Conservation (phyloP, 2,329 filamentous ascomycete species). For the Aspergillus pseudonomiae region DNA sequence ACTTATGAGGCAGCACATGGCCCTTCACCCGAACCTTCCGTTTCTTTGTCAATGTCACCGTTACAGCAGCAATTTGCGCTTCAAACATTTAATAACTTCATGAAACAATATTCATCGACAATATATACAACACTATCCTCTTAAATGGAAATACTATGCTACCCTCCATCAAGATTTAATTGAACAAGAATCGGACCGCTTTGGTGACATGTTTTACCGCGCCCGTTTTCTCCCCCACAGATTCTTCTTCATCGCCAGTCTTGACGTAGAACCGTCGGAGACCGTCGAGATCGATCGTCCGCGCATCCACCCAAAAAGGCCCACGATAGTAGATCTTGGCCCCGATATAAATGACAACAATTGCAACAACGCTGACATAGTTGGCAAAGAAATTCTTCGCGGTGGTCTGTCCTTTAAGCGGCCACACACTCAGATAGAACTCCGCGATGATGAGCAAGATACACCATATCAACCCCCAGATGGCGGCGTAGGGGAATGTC, state of each 20-base stretch:
- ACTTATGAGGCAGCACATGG: too few relatives aligned
- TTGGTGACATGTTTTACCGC: conserved; percentile 8
- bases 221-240: conserved; percentile 12
- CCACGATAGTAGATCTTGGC: conserved; percentile 46
- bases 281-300: conserved; percentile 40
- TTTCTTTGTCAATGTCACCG: too few relatives aligned
- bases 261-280: conserved; percentile 20
- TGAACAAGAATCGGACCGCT: conserved; percentile 6
- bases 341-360: conserved; percentile 47
- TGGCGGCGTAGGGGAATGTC: conserved; percentile 49
- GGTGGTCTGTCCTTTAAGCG: conserved; percentile 36
- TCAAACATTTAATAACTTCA: not conserved
- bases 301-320: conserved; percentile 37
- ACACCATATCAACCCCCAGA: conserved; percentile 50
- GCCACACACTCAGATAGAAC: conserved; percentile 54
- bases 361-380: conserved; percentile 49
- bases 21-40: too few relatives aligned
- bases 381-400: conserved; percentile 52
- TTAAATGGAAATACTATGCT: too few relatives aligned
- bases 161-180: not conserved
- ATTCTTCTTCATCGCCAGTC: conserved; percentile 17
- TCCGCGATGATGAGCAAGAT: conserved; percentile 50
- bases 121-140: not conserved
- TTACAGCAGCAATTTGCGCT: not conserved
- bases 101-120: not conserved